Conservation (phyloP, 495 filamentous ascomycete genomes). For the Aspergillus affinis region DNA sequence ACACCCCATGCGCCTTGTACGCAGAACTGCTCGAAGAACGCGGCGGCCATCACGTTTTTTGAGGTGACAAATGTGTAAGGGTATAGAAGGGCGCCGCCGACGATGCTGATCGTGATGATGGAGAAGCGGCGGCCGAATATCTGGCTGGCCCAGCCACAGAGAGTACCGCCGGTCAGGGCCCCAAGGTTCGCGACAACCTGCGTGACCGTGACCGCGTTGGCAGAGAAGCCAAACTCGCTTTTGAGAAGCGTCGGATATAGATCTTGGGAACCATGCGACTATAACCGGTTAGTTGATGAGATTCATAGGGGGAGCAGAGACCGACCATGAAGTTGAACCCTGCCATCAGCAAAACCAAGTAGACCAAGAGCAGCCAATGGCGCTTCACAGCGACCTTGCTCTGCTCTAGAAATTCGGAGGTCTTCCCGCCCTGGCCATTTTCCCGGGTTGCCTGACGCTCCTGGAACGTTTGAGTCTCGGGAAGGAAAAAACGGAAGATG, state of each 20-base stretch:
- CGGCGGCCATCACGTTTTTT: slow-evolving; percentile 68
- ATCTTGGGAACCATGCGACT: slow-evolving; percentile 89
- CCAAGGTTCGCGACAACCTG: slow-evolving; percentile 85
- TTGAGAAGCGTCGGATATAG: slow-evolving; percentile 83
- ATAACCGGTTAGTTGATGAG: background rate
- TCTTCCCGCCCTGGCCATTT: slow-evolving; percentile 43
- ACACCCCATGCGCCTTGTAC: slow-evolving; percentile 87
- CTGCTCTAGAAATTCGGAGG: slow-evolving; percentile 67
- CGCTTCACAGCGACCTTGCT: slow-evolving; percentile 72
- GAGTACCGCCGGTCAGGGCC: slow-evolving; percentile 73
- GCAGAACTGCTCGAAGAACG: slow-evolving; percentile 92
- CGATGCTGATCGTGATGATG: slow-evolving; percentile 72
- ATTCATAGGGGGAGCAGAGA: background rate
- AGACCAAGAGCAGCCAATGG: slow-evolving; percentile 77
- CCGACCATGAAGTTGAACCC: slow-evolving; percentile 83
- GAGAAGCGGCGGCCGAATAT: slow-evolving; percentile 80
- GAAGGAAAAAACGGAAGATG: slow-evolving; percentile 69
- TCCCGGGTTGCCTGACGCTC: slow-evolving; percentile 62
- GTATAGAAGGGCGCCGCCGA: slow-evolving; percentile 78
- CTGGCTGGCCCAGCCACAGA: slow-evolving; percentile 75
- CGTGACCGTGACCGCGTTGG: slow-evolving; percentile 74
- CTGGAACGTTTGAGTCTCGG: slow-evolving; percentile 70
- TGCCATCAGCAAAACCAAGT: slow-evolving; percentile 82
- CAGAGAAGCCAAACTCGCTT: slow-evolving; percentile 71
- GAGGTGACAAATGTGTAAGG: slow-evolving; percentile 72